These are phyloP conservation scores for Cladobotryum protrusum DNA, from an alignment of 2,329 filamentous ascomycete species.

Conservation along the genomic window DNA sequence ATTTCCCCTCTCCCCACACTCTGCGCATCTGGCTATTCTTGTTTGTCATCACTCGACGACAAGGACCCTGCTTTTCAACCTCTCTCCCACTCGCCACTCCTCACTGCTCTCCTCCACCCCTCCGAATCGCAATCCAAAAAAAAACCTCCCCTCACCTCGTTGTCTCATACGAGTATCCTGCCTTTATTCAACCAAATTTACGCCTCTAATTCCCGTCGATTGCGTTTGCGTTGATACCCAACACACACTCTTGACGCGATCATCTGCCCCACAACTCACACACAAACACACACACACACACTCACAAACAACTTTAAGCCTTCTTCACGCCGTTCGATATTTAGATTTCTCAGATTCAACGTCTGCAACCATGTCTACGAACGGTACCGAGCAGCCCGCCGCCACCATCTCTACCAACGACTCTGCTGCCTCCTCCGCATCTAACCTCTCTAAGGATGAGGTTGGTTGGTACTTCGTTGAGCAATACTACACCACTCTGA, in stretches of 20 bases:
- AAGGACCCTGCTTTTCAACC: conserved; percentile 7
- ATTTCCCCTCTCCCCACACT: background rate
- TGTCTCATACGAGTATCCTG: background rate
- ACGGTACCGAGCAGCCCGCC: conserved; percentile 44
- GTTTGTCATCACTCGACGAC: conserved; percentile 6
- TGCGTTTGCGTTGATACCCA: conserved; percentile 12
- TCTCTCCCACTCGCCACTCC: conserved; percentile 5
- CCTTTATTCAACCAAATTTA: conserved; percentile 7
- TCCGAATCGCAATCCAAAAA: conserved; percentile 3
- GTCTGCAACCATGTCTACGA: conserved; percentile 45
- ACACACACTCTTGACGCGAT: conserved; percentile 9
- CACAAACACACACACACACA: background rate
- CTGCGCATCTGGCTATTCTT: background rate
- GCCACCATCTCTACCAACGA: conserved; percentile 30
- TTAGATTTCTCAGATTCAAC: conserved; percentile 1
- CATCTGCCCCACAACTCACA: conserved; percentile 10
- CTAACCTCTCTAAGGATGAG: conserved; percentile 72
- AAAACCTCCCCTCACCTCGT: conserved; percentile 7
- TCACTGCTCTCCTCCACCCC: conserved; percentile 5
- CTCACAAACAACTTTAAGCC: no score
- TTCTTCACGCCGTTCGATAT: no score
- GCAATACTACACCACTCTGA: conserved; percentile 97
- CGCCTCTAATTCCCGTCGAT: conserved; percentile 3
- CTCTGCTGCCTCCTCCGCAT: conserved; percentile 27
- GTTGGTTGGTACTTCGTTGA: conserved; percentile 99